Base-by-base conservation (phyloP, 306 rosid species). In the Castanea mollissima region DNA sequence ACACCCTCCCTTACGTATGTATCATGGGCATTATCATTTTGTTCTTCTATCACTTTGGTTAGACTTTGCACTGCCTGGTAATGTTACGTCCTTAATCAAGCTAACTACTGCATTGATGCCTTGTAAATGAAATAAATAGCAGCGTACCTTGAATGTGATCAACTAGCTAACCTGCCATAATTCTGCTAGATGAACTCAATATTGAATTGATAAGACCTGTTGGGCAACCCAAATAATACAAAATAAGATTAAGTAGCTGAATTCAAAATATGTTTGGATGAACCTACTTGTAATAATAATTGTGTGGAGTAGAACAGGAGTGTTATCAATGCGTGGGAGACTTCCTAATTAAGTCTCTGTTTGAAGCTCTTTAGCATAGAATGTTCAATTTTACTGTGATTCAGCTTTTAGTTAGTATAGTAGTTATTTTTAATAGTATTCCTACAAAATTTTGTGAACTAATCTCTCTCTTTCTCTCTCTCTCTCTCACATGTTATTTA, bases 141-240 rank as follows among this genome's bases (percentile, higher is more conserved):
- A 25, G 65, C 60, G 25, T 29, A 25, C 56, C 19, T 76, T 74
- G 25, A 34, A 23, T 71, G 20, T 74, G 75, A 64, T 72, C 58
- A 73, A 82, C 82, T 5, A 15, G 49, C 25, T 82, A 54, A 57
- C 23, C 77, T 54, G 79, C 68, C 44, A 69, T 81, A 27, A 27
- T 27, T 29, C 6, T 29, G 38, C 35, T 63, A 63, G 69, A 59
- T 63, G 69, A 29, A 63, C 38, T 14, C 35, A 29, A 29, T 63
- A 63, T 63, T 63, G 41, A 63, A 63, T 63, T 29, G 31, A 34
- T 63, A 6, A 14, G 20, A 29, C 41, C 18, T 6, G 2, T 29
- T 63, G 69, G 20, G n/a, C 6, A 63, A 29, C 38, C 5, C 69
- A 27, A 27, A 63, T 63, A 12, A 13, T 63, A 1, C 31, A 34